Evolutionary conservation across 257 asterid species (phyloP), one percentile per base, ranked within the genome.

Genomic region (Rubia yunnanensis): DNA sequence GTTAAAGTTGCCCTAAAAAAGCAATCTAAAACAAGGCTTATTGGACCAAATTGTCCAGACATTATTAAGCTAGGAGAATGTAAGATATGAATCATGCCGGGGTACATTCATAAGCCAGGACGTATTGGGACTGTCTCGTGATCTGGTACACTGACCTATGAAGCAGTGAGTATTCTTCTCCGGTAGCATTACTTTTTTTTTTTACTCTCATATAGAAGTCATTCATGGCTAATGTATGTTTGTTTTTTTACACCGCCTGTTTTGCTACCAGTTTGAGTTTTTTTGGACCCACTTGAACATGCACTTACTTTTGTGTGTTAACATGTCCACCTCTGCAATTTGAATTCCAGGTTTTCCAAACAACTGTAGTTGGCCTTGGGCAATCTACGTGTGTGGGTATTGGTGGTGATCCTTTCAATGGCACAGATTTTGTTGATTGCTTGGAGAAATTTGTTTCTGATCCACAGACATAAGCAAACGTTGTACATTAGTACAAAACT

Each of bases 11-110:
- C 97, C 65, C 82, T 92, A 60, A 86, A 87, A 74, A 60, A 76
- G 71, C 97, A 92, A 74, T 83, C 95, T 10, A 89, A 85, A 79
- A 92, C 99, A 62, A 86, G 90, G 59, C 88, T 92, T 44, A 89
- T 92, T 66, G 97, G 97, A 70, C 99, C 99, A 49, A 92, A 92
- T 73, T 92, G 99, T 74, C 99, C 99, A 10, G 99, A 97, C 63
- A 92, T 92, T 62, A 92, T 89, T 81, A 92, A 92, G 79, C 99
- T 97, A 26, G 99, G 99, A 73, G 97, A 92, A 77, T 92, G 99
- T 82, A 92, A 92, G 76, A 89, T 89, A 35, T 97, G 99, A 54
- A 92, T 92, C 73, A 92, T 92, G 99, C 99, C 97, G 34, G 99
- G 99, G 70, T 90, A 89, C 83, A 94, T 94, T 76, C 99, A 94